Conservation (phyloP, 371 early-diverging fungal genomes). For the Mortierella sp. region DNA sequence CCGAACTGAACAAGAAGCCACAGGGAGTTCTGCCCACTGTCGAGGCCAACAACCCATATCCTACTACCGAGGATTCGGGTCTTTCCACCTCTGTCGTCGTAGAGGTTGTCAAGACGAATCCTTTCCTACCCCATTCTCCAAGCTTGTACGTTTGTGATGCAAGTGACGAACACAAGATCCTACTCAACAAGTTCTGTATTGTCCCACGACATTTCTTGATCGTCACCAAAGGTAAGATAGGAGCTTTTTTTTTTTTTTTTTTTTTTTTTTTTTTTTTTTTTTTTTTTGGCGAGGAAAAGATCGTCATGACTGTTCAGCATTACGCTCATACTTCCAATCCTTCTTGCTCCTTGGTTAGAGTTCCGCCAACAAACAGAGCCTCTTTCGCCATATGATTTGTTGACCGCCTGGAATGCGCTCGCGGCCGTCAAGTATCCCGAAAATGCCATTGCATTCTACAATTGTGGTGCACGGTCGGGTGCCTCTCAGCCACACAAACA, state of each 20-base stretch:
- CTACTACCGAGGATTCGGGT: neutral
- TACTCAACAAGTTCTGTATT: constrained; percentile 83
- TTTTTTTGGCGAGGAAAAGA: neutral
- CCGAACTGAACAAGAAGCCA: constrained; percentile 60
- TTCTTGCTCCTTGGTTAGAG: constrained; percentile 51
- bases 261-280: neutral
- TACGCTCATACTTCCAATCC: neutral
- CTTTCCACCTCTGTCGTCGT: constrained; percentile 31
- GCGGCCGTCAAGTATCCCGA: constrained; percentile 50
- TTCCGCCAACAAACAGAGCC: constrained; percentile 73
- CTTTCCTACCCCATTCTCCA: constrained; percentile 76
- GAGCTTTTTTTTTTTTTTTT: neutral
- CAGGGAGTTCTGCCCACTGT: constrained; percentile 35
- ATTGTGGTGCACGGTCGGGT: constrained; percentile 78
- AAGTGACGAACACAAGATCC: constrained; percentile 62
- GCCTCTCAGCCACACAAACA: constrained; percentile 83
- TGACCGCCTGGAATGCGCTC: constrained; percentile 64
- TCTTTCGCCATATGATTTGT: constrained; percentile 67
- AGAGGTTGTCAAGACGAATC: constrained; percentile 58
- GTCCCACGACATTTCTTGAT: constrained; percentile 74
- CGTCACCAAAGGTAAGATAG: constrained; percentile 75
- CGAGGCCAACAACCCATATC: constrained; percentile 11
- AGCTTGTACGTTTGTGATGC: constrained; percentile 65
- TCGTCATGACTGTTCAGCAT: no score
- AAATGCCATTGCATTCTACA: constrained; percentile 72